Base-by-base conservation (phyloP, 2,329 filamentous ascomycete species). In the Fusarium cyanostomum region DNA sequence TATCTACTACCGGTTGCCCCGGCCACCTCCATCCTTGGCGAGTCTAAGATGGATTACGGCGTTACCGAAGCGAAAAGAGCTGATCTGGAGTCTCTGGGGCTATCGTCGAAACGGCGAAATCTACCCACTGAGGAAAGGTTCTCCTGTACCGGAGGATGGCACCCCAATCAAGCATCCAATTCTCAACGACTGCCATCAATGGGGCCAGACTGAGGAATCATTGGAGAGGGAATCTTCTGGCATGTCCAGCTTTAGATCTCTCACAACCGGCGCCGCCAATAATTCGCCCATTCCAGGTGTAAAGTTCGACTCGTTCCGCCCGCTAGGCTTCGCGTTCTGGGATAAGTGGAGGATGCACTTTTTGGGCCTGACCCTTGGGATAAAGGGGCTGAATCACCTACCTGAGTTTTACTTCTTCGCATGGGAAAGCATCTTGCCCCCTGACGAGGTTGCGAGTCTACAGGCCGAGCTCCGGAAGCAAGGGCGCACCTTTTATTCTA, bases 231-330 rank as follows among this genome's bases (percentile, higher is more conserved):
- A 35, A n/a, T 50, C 59, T 26, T 16, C 10, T 16, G 59, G 51
- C 15, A 45, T 54, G n/a, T 12, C 10, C 1, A 26, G 21, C 18
- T 56, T 60, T 31, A 8, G 26, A 11, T 37, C 1, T 1, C 39
- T 52, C 11, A 43, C 33, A 6, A 8, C 8, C 18, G 9, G 4
- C 7, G 4, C 3, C 11, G 39, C 13, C 26, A 21, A 24, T 7
- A n/a, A 4, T 3, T 53, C 46, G 18, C 63, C 63, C 3, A 34
- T 66, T 5, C 34, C 52, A 7, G 62, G 63, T 8, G 35, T 57
- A 10, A 53, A 56, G 15, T 65, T 69, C 37, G 48, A 59, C 35
- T 61, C 62, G 3, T 69, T 62, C 45, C 62, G 64, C 8, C 62
- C 3, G 9, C 16, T 66, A 1, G 64, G 64, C 8, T 42, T 70